Evolutionary conservation across 495 filamentous ascomycete genomes (phyloP), one percentile per base, ranked within the genome.

Genomic region (Xylaria intraflava): DNA sequence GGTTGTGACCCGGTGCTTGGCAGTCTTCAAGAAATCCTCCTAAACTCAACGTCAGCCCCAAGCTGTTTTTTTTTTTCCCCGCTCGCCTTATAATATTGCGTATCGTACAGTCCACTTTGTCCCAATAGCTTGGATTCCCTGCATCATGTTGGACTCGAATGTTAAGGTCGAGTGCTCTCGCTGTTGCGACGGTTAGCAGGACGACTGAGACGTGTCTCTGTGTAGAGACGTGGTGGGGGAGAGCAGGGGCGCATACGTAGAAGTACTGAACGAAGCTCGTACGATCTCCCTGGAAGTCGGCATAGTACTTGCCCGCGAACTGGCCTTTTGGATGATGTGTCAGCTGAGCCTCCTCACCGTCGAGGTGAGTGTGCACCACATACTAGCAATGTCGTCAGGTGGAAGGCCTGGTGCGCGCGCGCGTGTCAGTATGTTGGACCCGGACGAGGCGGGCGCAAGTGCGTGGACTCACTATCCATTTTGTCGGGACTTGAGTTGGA

Each of bases 161-260:
- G 92, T 97, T 76, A 97, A 77, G 86, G 94, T 94, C 38, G 93
- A 97, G 39, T 84, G 66, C 1, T 85, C 80, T 53, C 89, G 83
- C 92, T 97, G 48, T 38, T 66, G 51, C 16, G 43, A 23, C 38
- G 43, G 10, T 51, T 35, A 50, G 29, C 41, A 40, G 10, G 24
- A 16, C 35, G 22, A 51, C 20, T 20, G 35, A 57, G 31, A 45
- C 39, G 6, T 23, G 38, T 35, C 20, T 24, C 29, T 44, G 10
- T 3, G 22, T 17, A 12, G 23, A 12, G 19, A 22, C 33, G 48
- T n/a, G n/a, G n/a, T n/a, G 47, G 55, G 61, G 27, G 42, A 11
- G n/a, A 42, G 42, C 31, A 29, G 42, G 42, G 46, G 35, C 40
- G 39, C 29, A 57, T 51, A 56, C 53, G 53, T 59, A 50, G 46